Evolutionary conservation across 441 rosid species (phyloP).

Genomic region (Aleurites moluccanus): DNA sequence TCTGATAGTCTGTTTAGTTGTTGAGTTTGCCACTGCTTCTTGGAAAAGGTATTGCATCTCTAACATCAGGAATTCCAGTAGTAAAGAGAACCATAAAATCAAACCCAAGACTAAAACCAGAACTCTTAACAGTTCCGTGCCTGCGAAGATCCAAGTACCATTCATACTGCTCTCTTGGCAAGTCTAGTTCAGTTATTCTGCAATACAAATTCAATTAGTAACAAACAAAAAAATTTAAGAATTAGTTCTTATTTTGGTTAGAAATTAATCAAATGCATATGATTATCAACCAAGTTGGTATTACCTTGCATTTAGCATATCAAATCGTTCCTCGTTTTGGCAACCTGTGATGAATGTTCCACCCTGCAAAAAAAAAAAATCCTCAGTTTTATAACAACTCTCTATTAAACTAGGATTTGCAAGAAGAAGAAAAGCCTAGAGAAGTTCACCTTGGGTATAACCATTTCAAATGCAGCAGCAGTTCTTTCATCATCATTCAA

Average conservation of each 20-base stretch:
- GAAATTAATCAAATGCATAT: background rate
- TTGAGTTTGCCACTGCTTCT: constrained; percentile 51
- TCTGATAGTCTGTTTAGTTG: constrained; percentile 30
- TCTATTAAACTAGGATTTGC: background rate
- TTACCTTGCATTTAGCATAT: constrained; percentile 49
- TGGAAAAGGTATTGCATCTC: constrained; percentile 81
- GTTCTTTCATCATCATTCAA: constrained; percentile 72
- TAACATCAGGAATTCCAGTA: constrained; percentile 74
- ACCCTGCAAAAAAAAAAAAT: constrained; percentile 43
- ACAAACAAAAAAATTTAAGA: background rate
- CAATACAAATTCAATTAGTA: background rate
- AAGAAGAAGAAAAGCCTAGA: background rate
- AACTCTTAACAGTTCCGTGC: constrained; percentile 78
- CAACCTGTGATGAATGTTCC: constrained; percentile 69
- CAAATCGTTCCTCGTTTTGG: constrained; percentile 83
- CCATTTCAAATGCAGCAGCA: constrained; percentile 88
- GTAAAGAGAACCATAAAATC: constrained; percentile 70
- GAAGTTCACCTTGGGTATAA: constrained; percentile 64
- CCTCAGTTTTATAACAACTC: constrained; percentile 1
- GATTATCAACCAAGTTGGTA: too few species aligned
- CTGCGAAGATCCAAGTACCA: constrained; percentile 82
- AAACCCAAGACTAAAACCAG: constrained; percentile 70
- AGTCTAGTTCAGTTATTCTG: constrained; percentile 61
- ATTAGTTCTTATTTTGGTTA: background rate
- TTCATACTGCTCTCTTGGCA: constrained; percentile 59